Conservation (phyloP, 495 filamentous ascomycete species). For the Trichocladium antarcticum region DNA sequence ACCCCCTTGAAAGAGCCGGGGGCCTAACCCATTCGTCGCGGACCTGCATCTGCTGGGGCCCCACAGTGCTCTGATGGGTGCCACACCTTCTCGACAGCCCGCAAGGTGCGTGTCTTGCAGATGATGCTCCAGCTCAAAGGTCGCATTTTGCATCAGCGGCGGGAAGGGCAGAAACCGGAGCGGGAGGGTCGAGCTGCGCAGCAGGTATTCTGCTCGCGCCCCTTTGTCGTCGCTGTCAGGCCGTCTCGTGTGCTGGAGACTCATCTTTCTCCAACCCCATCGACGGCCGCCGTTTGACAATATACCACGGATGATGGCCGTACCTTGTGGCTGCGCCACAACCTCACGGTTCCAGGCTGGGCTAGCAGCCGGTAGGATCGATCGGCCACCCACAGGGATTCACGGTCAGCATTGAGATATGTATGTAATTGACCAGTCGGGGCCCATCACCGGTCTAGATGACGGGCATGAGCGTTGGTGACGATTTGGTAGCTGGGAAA, state of each 20-base stretch:
- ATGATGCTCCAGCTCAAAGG: not conserved
- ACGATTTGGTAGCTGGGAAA: constrained; percentile 1
- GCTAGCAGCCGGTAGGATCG: constrained; percentile 9
- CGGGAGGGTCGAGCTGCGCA: constrained; percentile 5
- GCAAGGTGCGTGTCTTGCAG: not conserved
- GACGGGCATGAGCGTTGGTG: constrained; percentile 3
- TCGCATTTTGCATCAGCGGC: not conserved
- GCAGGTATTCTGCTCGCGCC: not conserved
- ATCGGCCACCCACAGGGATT: constrained; percentile 23
- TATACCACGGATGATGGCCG: not conserved
- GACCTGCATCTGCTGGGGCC: constrained; percentile 25
- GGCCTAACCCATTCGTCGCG: constrained; percentile 25
- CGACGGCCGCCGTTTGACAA: too few species aligned
- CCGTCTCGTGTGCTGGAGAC: too few species aligned
- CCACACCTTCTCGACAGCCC: not conserved
- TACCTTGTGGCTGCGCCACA: constrained; percentile 3
- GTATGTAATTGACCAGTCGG: constrained; percentile 18
- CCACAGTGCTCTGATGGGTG: not conserved
- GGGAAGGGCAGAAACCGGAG: not conserved
- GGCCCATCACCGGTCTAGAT: constrained; percentile 7
- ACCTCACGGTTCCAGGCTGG: constrained; percentile 3
- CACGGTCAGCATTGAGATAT: constrained; percentile 20
- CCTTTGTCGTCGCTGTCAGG: not conserved
- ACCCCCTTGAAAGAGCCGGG: constrained; percentile 9
- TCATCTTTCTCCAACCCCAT: too few species aligned